Base-by-base conservation (phyloP, 176 grass and related monocot genomes). In the Panicum miliaceum region DNA sequence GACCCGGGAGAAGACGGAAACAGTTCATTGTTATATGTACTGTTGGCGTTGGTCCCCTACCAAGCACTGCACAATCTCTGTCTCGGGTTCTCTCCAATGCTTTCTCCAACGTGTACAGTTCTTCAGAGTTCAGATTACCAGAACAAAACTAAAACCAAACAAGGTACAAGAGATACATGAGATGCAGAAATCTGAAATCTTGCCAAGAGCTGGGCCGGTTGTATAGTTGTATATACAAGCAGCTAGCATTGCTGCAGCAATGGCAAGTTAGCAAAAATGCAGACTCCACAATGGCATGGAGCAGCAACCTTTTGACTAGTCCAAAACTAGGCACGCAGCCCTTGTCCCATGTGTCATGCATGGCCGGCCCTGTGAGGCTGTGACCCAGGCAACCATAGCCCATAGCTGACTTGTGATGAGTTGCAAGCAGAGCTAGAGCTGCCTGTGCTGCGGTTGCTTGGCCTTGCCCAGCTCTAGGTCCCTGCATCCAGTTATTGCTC, bases 271-370 rank as follows among this genome's bases (percentile, higher is more conserved):
- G 29, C 29, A 8, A n/a, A 6, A 19, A 53, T 66, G 71, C 20
- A 64, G 40, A 8, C 15, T 41, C 22, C 59, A 18, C 20, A 38
- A 26, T n/a, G 29, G 73, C 75, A 35, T 3, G 6, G 18, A 15
- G 35, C 12, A 12, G 47, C 27, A 75, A 82, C 35, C 63, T 53
- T 85, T 85, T 89, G 71, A 82, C 88, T 77, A 82, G 64, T 38
- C 64, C 78, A 77, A 47, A 90, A 71, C 63, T 43, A 81, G 88
- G 82, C 78, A 81, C 71, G 34, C 83, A 89, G 34, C 18, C 22
- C 12, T 76, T 70, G 63, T 69, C 71, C 76, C 46, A 38, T 78
- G 73, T 37, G 56, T 64, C 81, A 47, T 64, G 43, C 70, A 50
- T 79, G 60, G 43, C 9, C 18, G 25, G 34, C 20, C 40, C 47